These are phyloP conservation scores for Aeschynomene evenia DNA, from an alignment of 306 rosid genomes.

Conservation along the genomic window DNA sequence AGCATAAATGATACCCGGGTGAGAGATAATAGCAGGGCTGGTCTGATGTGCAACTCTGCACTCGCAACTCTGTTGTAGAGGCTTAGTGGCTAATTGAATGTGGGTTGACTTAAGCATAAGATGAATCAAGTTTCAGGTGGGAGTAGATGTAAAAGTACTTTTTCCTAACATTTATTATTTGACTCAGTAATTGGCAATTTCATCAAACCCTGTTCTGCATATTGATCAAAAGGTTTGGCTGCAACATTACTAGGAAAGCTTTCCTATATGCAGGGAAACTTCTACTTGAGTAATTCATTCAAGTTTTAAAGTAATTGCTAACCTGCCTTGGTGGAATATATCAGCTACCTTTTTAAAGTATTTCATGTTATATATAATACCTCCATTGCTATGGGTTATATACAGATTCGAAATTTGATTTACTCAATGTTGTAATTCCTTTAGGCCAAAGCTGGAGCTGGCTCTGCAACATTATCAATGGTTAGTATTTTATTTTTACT, in stretches of 20 bases:
- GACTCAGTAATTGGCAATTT: constrained; percentile 5
- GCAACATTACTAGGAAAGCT: not conserved
- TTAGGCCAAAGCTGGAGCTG: constrained; percentile 90
- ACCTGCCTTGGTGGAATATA: constrained; percentile 1
- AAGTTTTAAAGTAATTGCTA: constrained; percentile 8
- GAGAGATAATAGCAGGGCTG: not conserved
- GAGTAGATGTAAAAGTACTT: not conserved
- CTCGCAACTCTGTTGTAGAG: not conserved
- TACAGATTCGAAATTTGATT: constrained; percentile 13
- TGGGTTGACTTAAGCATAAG: not conserved
- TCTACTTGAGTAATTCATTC: not conserved
- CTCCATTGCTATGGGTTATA: not conserved
- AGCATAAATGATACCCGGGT: not conserved
- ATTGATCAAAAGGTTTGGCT: not conserved
- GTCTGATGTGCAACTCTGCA: not conserved
- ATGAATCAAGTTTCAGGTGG: not conserved
- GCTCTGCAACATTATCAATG: constrained; percentile 62
- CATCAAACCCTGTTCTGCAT: not conserved
- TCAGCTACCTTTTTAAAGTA: not conserved
- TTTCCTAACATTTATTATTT: not conserved
- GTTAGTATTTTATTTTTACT: constrained; percentile 29
- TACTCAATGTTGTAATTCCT: constrained; percentile 13
- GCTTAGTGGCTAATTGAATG: constrained; percentile 16
- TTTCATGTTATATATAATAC: not conserved
- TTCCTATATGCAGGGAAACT: constrained; percentile 2